Conservation (phyloP, 441 rosid species). For the Corymbia citriodora region DNA sequence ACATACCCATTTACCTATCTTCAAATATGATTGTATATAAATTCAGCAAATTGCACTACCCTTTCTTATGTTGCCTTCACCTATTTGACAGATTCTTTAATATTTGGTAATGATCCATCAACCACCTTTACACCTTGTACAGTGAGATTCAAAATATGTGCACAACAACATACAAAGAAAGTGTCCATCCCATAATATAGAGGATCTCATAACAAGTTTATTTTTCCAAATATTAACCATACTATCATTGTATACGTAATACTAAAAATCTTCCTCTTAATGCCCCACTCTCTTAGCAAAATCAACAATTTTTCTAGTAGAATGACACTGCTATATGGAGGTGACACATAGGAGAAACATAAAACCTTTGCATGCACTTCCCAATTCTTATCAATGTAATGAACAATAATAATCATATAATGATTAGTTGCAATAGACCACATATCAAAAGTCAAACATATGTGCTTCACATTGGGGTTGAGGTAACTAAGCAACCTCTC, state of each 20-base stretch:
- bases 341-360: not conserved
- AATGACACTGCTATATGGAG: not conserved
- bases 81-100: not conserved
- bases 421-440: not conserved
- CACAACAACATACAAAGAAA: not conserved
- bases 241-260: not conserved
- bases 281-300: not conserved
- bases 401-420: not conserved
- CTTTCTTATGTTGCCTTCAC: not conserved
- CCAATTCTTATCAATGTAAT: not conserved
- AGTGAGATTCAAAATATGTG: not conserved
- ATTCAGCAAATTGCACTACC: not conserved
- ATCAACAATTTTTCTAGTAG: not conserved
- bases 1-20: not conserved
- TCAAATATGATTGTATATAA: too few relatives aligned
- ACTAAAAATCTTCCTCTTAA: not conserved
- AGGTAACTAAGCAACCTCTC: not conserved
- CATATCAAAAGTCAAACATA: fast-evolving
- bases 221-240: not conserved
- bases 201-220: not conserved
- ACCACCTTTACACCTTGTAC: not conserved
- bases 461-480: not conserved
- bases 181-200: not conserved
- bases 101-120: not conserved
- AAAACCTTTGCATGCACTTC: not conserved